Evolutionary conservation across 495 filamentous ascomycete species (phyloP).

Genomic region (Tetracladium setigerum): DNA sequence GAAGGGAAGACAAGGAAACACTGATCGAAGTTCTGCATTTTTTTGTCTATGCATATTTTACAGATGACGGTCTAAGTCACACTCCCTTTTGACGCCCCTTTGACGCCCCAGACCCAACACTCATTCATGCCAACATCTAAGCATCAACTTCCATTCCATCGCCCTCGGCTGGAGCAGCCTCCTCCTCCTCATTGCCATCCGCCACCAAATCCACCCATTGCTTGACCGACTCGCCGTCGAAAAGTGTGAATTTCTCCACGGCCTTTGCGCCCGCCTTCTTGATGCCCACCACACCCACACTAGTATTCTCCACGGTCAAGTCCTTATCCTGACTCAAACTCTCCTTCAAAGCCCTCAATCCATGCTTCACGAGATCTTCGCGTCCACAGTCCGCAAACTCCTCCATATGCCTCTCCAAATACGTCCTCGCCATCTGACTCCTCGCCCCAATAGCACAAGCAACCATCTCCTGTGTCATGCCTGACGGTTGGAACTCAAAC

Average conservation of each 20-base stretch:
- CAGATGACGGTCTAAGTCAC: too few species aligned
- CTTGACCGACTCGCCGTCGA: conserved; percentile 79
- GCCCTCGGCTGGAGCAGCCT: conserved; percentile 19
- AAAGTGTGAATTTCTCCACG: conserved; percentile 81
- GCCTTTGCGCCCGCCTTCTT: conserved; percentile 45
- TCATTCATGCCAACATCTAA: too few species aligned
- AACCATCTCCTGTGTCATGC: conserved; percentile 93
- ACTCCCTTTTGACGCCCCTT: too few species aligned
- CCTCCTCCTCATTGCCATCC: conserved; percentile 45
- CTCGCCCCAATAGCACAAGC: conserved; percentile 93
- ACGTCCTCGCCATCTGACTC: conserved; percentile 94
- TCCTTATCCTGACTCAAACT: conserved; percentile 94
- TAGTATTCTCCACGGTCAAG: conserved; percentile 92
- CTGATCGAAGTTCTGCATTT: too few species aligned
- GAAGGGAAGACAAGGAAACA: too few species aligned
- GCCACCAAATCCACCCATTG: conserved; percentile 64
- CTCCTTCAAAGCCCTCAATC: conserved; percentile 87
- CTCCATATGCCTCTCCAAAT: conserved; percentile 86
- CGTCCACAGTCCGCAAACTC: conserved; percentile 61
- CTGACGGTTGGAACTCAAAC: conserved; percentile 96
- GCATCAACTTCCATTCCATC: conserved; percentile 82
- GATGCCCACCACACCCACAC: conserved; percentile 73
- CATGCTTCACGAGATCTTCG: conserved; percentile 87
- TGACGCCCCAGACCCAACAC: too few species aligned
- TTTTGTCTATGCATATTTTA: too few species aligned